Conservation (phyloP, 257 asterid genomes). For the Solanum commersonii region DNA sequence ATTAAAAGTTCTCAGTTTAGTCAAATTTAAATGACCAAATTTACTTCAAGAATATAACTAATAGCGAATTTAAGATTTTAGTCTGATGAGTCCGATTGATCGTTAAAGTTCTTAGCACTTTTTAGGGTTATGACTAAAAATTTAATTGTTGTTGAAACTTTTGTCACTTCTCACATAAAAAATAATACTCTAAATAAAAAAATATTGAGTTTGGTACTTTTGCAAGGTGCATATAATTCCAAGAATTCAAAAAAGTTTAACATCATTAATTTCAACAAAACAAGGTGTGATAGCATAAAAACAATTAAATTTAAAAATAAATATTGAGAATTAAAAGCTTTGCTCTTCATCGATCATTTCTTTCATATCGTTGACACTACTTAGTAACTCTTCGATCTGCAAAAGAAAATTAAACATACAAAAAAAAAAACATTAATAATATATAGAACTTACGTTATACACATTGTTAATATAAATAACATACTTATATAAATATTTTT, state of each 20-base stretch:
- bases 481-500: too few species aligned
- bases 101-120: not conserved
- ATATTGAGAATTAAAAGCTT: not conserved
- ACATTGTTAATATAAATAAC: not conserved
- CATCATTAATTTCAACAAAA: not conserved
- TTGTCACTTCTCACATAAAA: not conserved
- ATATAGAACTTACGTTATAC: rapidly evolving
- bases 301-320: too few species aligned
- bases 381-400: not conserved
- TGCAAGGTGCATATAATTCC: not conserved
- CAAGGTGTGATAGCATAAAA: not conserved
- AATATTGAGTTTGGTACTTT: too few species aligned
- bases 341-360: not conserved
- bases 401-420: too few species aligned
- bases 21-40: not conserved
- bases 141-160: not conserved
- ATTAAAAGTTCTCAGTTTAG: too few species aligned
- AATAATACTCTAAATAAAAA: too few species aligned
- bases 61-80: too few species aligned
- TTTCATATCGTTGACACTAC: not conserved
- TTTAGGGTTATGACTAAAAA: not conserved
- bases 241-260: not conserved
- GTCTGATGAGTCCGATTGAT: not conserved
- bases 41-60: not conserved
- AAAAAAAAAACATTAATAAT: not conserved